Base-by-base conservation (phyloP, 352 stramenopile species). In the Phytophthora capsici region DNA sequence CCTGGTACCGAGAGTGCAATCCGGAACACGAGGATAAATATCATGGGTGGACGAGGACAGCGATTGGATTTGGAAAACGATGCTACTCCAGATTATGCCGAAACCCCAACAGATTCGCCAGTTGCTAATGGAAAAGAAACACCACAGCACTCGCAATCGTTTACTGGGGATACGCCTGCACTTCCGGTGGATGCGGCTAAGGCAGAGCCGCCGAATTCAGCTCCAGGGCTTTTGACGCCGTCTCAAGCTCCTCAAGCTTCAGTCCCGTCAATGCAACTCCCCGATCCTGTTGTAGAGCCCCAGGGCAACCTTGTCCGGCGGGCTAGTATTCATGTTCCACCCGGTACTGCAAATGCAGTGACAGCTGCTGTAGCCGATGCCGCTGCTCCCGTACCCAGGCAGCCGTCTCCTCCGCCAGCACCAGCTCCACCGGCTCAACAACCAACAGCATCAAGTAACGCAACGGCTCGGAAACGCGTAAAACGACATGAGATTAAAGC, bases 1-100 rank as follows among this genome's bases (percentile, higher is more conserved):
- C 93, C 90, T 38, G 89, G 94, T 28, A 97, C 80, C 37, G 94
- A 98, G 75, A 87, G 78, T 38, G 93, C 93, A 41, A 98, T 98
- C 40, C 92, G 92, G 49, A 97, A 97, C 61, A 84, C 78, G 30
- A 71, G 85, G 17, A 95, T 98, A 57, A 97, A 94, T 38, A 87
- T 98, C 9, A 90, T 98, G 80, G 93, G 94, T 38, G 94, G 94
- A 22, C 81, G 94, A 66, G 90, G 89, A 8, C 89, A 96, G 38
- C 84, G 92, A 46, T 73, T 98, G 19, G 82, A 95, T 63, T 82
- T 96, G 30, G 85, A 92, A 32, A 80, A 92, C 37, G 69, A 77
- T 34, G 63, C 55, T 1, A 59, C 69, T 36, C 71, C 69, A 4
- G 67, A 82, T 17, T 75, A 75, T 10, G 69, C 75, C 19, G 75